Conservation (phyloP, 257 asterid genomes). For the Leptodermis oblonga region DNA sequence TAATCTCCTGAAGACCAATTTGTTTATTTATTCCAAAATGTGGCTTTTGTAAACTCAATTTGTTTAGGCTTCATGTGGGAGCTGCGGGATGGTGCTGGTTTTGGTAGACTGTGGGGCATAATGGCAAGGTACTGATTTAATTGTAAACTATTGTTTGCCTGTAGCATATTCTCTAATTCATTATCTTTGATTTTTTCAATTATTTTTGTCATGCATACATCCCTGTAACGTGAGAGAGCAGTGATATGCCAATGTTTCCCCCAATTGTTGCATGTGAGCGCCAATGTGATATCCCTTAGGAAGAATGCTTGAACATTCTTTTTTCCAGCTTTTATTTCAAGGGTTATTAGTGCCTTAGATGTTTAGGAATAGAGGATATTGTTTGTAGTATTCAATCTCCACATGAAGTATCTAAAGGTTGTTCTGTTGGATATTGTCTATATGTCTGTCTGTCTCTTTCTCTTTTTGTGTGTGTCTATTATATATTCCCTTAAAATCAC, state of each 20-base stretch:
- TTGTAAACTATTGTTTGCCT: background rate
- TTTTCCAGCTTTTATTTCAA: background rate
- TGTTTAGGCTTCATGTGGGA: constrained; percentile 64
- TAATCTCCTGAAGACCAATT: background rate
- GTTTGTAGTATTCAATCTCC: background rate
- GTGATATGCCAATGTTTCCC: too few species aligned
- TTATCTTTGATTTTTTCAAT: background rate
- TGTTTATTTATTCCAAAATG: background rate
- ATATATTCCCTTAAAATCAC: background rate
- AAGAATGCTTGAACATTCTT: background rate
- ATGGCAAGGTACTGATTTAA: constrained; percentile 61
- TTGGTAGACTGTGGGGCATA: constrained; percentile 89
- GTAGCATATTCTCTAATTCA: background rate
- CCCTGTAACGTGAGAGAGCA: background rate
- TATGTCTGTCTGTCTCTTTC: background rate
- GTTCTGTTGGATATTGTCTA: background rate
- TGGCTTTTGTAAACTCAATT: background rate
- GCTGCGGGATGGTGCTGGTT: constrained; percentile 80
- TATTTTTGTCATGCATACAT: background rate
- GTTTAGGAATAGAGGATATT: background rate
- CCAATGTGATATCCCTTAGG: too few species aligned
- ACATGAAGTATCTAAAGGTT: background rate
- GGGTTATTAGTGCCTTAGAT: background rate
- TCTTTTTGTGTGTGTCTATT: background rate
- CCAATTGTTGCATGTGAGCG: background rate